Conservation (phyloP, 306 rosid genomes). For the Begonia peltatifolia region DNA sequence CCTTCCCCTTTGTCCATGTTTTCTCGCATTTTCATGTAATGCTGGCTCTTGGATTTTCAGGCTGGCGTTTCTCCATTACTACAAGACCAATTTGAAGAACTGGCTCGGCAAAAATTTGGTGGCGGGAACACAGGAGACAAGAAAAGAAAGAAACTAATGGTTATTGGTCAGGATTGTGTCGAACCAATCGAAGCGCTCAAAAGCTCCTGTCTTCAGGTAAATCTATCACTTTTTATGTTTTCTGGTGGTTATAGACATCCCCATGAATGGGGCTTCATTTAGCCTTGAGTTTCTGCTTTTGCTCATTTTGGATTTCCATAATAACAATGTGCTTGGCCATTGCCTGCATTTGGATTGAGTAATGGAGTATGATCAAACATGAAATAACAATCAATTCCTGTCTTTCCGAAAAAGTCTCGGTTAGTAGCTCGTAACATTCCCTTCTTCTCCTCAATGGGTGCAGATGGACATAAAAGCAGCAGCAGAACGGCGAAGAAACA, state of each 20-base stretch:
- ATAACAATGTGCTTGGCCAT: not conserved
- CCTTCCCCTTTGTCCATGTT: not conserved
- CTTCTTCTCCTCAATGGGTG: constrained; percentile 29
- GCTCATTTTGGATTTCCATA: too few species aligned
- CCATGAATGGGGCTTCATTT: not conserved
- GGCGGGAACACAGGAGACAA: constrained; percentile 26
- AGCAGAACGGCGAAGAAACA: constrained; percentile 27
- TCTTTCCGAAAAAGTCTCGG: too few species aligned
- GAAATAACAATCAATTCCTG: not conserved
- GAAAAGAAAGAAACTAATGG: constrained; percentile 53
- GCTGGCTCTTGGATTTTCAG: constrained; percentile 20
- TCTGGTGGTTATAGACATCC: not conserved
- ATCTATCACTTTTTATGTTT: not conserved
- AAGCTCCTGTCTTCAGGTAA: constrained; percentile 63
- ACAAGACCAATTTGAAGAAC: constrained; percentile 69
- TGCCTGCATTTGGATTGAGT: not conserved
- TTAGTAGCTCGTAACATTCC: constrained; percentile 1
- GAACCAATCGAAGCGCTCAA: constrained; percentile 90
- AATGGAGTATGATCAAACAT: not conserved
- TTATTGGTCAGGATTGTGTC: constrained; percentile 80
- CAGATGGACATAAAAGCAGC: constrained; percentile 44
- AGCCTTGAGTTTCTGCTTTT: not conserved
- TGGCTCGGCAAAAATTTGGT: constrained; percentile 44
- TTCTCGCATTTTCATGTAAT: too few species aligned
- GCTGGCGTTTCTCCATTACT: constrained; percentile 77